Evolutionary conservation across 768 basidiomycete genomes (phyloP).

Genomic region (Suillus spraguei): DNA sequence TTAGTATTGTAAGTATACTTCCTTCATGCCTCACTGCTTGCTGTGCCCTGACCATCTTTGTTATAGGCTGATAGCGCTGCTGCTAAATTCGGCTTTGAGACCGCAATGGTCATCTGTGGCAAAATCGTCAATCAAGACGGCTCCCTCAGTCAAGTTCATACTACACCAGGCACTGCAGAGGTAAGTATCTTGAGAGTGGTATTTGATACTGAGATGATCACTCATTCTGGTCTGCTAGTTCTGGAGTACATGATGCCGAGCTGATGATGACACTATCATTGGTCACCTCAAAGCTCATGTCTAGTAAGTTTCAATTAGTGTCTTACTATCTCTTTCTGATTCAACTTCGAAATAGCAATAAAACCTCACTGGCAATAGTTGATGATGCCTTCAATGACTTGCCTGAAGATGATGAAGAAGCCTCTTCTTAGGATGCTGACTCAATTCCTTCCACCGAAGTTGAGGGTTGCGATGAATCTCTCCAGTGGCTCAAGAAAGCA

Average conservation of each 20-base stretch:
- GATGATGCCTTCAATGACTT: background rate
- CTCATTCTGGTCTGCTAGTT: conserved; percentile 11
- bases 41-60: background rate
- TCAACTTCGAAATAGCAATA: background rate
- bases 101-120: conserved; percentile 13
- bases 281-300: conserved; percentile 17
- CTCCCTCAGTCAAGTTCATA: conserved; percentile 8
- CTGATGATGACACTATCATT: conserved; percentile 11
- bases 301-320: conserved; percentile 13
- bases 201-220: background rate
- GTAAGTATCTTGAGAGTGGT: conserved; percentile 7
- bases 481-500: conserved; percentile 1
- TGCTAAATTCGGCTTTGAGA: conserved; percentile 14
- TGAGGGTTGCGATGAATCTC: background rate
- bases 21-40: background rate
- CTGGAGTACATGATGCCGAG: conserved; percentile 10
- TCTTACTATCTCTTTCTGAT: conserved; percentile 1
- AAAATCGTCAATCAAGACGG: conserved; percentile 15
- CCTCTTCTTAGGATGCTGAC: background rate
- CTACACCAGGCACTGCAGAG: conserved; percentile 2
- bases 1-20: conserved; percentile 1
- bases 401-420: background rate
- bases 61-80: conserved; percentile 8
- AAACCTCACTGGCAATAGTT: background rate
- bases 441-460: background rate